Percentiles rank a stretch among this genome's conserved stretches.
Conservation (phyloP, 2,329 filamentous ascomycete species). For the Fusarium staphyleae region DNA sequence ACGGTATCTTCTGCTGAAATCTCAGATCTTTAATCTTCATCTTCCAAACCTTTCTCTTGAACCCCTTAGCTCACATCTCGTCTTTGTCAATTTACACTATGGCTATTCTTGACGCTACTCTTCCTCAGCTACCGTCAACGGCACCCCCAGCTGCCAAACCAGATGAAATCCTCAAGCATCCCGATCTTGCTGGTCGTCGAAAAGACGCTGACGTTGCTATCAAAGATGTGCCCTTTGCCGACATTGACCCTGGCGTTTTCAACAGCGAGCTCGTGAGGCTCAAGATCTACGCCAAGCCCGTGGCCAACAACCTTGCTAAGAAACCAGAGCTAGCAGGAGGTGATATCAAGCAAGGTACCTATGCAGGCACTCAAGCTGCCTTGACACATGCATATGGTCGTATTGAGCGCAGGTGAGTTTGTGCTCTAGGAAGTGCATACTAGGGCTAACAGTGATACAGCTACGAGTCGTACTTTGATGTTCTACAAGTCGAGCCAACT, state of each 20-base stretch:
- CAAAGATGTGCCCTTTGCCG: constrained; percentile 40
- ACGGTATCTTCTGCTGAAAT: too few species aligned
- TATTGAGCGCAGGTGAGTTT: constrained; percentile 46
- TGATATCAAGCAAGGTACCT: constrained; percentile 44
- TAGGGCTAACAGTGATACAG: constrained; percentile 23
- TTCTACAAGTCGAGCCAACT: constrained; percentile 45
- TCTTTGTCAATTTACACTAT: constrained; percentile 1
- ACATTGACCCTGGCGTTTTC: constrained; percentile 47
- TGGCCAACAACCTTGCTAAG: constrained; percentile 33
- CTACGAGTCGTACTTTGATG: constrained; percentile 46
- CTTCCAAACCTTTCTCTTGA: background rate
- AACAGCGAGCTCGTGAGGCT: constrained; percentile 43
- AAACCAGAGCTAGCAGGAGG: constrained; percentile 38
- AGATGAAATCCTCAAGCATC: constrained; percentile 41
- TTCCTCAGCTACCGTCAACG: constrained; percentile 8
- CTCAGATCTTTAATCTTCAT: too few species aligned
- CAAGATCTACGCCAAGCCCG: constrained; percentile 40
- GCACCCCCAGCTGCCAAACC: background rate
- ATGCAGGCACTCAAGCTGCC: constrained; percentile 46
- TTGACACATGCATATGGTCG: constrained; percentile 46
- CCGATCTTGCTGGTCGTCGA: constrained; percentile 36
- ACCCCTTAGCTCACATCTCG: background rate
- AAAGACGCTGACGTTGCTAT: constrained; percentile 37
- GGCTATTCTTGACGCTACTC: background rate
- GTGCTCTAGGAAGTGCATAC: too few species aligned